phyloP scores from a whole-genome alignment of 2,329 filamentous ascomycete species.

The Talaromyces sp. region DNA sequence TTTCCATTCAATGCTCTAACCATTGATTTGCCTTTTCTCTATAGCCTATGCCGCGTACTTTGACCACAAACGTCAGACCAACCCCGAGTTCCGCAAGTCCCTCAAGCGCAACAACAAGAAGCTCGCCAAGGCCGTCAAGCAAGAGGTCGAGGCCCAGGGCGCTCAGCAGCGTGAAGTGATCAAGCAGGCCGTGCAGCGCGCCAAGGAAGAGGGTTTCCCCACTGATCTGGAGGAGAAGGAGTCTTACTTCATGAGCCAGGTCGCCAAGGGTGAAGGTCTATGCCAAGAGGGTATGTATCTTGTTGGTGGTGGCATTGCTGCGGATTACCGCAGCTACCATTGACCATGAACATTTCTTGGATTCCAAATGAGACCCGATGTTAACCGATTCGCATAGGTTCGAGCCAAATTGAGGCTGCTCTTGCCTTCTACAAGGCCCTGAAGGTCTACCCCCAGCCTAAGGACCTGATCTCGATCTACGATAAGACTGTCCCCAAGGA shows the following conservation, averaged over 20 bases:
- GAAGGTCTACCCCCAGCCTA: conserved; percentile 94
- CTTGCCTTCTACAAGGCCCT: conserved; percentile 97
- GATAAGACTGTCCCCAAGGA: conserved; percentile 98
- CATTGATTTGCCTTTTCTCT: not conserved
- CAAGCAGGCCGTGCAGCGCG: conserved; percentile 73
- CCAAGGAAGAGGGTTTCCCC: conserved; percentile 90
- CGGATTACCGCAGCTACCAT: not conserved
- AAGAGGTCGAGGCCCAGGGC: conserved; percentile 51
- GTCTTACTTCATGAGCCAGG: conserved; percentile 94
- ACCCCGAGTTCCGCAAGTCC: conserved; percentile 64
- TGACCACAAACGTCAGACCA: conserved; percentile 65
- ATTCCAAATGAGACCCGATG: too few species aligned
- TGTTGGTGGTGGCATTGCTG: not conserved
- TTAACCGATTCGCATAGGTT: conserved; percentile 30
- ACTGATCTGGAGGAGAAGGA: conserved; percentile 89
- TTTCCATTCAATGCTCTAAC: not conserved
- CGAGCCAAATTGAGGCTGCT: conserved; percentile 72
- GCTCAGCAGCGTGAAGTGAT: conserved; percentile 64
- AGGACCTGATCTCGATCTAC: conserved; percentile 93
- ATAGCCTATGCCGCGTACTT: conserved; percentile 68
- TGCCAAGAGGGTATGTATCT: conserved; percentile 72
- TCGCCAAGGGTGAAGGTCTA: conserved; percentile 82
- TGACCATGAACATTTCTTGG: not conserved
- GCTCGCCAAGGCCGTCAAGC: conserved; percentile 50
- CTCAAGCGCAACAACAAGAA: conserved; percentile 55